These are phyloP conservation scores for Curvularia lunata DNA, from an alignment of 2,329 filamentous ascomycete species.

Conservation along the genomic window DNA sequence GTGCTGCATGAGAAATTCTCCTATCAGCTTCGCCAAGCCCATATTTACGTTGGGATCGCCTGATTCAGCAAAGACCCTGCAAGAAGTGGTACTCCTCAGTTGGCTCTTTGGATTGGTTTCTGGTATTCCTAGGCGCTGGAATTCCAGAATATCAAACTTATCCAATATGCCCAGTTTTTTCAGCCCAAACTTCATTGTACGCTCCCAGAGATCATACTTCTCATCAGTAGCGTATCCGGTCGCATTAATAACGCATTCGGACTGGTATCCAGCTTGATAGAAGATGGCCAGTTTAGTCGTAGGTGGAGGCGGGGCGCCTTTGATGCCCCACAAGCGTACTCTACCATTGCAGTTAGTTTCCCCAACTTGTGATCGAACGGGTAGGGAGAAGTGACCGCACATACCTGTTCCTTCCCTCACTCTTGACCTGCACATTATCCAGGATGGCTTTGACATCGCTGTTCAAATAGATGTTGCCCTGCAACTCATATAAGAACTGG, in stretches of 20 bases:
- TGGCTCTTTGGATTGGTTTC: background rate
- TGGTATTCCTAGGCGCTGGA: background rate
- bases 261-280: background rate
- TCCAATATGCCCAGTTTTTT: background rate
- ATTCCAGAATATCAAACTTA: background rate
- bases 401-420: background rate
- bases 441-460: constrained; percentile 54
- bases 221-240: background rate
- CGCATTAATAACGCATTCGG: background rate
- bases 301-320: background rate
- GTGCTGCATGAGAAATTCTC: background rate
- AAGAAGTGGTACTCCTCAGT: background rate
- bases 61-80: background rate
- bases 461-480: constrained; percentile 55
- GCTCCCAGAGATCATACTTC: background rate
- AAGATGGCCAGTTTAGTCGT: background rate
- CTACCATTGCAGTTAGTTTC: background rate
- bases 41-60: background rate
- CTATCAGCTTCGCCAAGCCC: background rate
- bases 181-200: background rate
- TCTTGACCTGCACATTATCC: constrained; percentile 44
- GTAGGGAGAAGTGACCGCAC: background rate
- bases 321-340: background rate
- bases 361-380: background rate
- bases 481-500: constrained; percentile 57